Evolutionary conservation across 805 yeast genomes (phyloP).

Genomic region (Kuraishia ogatae): DNA sequence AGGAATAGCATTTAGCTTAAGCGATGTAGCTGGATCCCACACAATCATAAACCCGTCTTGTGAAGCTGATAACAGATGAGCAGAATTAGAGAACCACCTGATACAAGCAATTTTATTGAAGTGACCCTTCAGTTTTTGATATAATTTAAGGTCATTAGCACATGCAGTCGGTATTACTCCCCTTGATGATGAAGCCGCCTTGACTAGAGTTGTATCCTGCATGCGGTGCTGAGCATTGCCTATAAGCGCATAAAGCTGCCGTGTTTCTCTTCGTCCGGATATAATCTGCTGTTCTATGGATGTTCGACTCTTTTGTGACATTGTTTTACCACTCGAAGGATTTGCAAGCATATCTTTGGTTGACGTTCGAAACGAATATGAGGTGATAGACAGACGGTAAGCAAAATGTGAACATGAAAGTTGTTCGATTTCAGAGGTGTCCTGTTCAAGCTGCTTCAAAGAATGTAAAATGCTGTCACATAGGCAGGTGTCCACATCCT

Average conservation of each 20-base stretch:
- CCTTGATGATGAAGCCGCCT: background rate
- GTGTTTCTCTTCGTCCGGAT: background rate
- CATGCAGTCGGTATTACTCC: background rate
- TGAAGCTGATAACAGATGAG: slow-evolving; percentile 57
- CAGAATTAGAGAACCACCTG: slow-evolving; percentile 68
- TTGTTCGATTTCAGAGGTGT: no score
- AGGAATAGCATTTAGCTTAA: slow-evolving; percentile 61
- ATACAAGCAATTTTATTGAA: slow-evolving; percentile 63
- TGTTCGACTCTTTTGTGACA: background rate
- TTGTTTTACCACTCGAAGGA: background rate
- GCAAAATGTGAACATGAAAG: no score
- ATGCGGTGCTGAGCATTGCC: background rate
- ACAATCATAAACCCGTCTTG: slow-evolving; percentile 81
- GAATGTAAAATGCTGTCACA: no score
- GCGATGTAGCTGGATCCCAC: slow-evolving; percentile 75
- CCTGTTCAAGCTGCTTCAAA: no score
- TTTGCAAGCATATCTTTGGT: background rate
- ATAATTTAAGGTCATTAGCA: slow-evolving; percentile 8
- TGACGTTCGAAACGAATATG: background rate
- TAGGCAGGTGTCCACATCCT: no score
- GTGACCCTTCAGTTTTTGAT: slow-evolving; percentile 49
- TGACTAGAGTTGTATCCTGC: background rate
- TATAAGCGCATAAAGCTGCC: background rate
- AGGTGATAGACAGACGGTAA: no score
- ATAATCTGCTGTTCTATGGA: background rate